Conservation (phyloP, 495 filamentous ascomycete species). For the Aspergillus wentii region DNA sequence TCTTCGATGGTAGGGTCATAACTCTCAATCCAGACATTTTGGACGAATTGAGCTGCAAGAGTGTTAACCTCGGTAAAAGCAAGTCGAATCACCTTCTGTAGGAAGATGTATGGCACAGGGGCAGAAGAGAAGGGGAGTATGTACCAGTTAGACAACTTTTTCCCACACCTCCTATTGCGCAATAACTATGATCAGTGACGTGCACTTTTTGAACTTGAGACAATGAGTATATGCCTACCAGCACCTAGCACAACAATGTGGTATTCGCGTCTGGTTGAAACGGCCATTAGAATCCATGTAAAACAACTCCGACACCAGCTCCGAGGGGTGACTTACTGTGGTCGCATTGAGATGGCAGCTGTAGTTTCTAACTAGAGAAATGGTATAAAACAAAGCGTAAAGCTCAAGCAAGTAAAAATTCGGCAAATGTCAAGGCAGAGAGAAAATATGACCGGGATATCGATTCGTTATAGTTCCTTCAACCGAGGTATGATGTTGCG, state of each 20-base stretch:
- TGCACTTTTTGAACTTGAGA: slow-evolving; percentile 4
- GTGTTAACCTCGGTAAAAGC: too few relatives aligned
- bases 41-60: slow-evolving; percentile 87
- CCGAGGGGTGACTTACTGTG: slow-evolving; percentile 39
- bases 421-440: too few relatives aligned
- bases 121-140: slow-evolving; percentile 16
- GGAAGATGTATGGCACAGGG: not conserved
- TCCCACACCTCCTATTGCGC: slow-evolving; percentile 77
- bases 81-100: slow-evolving; percentile 4
- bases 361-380: slow-evolving; percentile 1
- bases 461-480: too few relatives aligned
- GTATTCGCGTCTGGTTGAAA: slow-evolving; percentile 66
- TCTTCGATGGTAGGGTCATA: slow-evolving; percentile 99
- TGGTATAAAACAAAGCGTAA: too few relatives aligned
- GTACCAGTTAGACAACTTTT: slow-evolving; percentile 97
- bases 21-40: slow-evolving; percentile 98
- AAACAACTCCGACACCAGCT: slow-evolving; percentile 3
- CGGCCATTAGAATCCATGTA: slow-evolving; percentile 18
- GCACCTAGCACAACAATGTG: slow-evolving; percentile 89
- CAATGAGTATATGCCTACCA: slow-evolving; percentile 48
- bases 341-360: slow-evolving; percentile 40
- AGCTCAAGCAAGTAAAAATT: too few relatives aligned
- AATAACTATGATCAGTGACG: slow-evolving; percentile 8
- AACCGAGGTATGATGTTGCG: too few relatives aligned
- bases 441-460: too few relatives aligned